Conservation (phyloP, 2,329 filamentous ascomycete genomes). For the Neonectria faginata region DNA sequence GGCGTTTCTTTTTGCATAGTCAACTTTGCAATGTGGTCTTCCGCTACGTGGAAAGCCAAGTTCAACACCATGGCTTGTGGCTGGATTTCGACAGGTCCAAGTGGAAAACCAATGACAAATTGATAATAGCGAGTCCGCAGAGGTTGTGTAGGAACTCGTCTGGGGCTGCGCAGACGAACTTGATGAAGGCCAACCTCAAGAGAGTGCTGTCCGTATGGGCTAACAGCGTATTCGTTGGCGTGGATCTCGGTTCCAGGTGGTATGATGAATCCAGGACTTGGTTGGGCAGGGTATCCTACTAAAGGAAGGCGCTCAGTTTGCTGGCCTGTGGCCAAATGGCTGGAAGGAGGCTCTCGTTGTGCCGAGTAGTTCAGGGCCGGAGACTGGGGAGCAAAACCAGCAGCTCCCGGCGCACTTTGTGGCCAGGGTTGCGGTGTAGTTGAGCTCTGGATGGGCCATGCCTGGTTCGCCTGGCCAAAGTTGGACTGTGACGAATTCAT, state of each 20-base stretch:
- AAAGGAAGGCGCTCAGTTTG: background rate
- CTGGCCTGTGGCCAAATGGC: background rate
- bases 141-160: constrained; percentile 49
- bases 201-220: constrained; percentile 56
- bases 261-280: background rate
- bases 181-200: constrained; percentile 60
- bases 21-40: constrained; percentile 52
- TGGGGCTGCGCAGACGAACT: constrained; percentile 61
- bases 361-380: background rate
- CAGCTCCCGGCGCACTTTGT: background rate
- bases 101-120: constrained; percentile 63
- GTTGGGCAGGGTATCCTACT: background rate
- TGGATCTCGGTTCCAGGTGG: constrained; percentile 31
- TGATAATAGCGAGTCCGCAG: constrained; percentile 64
- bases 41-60: constrained; percentile 60
- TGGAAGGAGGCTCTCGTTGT: background rate
- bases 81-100: constrained; percentile 57
- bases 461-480: constrained; percentile 1
- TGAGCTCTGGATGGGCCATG: background rate
- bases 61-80: constrained; percentile 54
- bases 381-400: background rate
- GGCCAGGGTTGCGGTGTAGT: background rate
- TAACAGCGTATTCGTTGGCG: constrained; percentile 55
- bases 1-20: constrained; percentile 44
- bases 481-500: background rate